Evolutionary conservation across 2,329 filamentous ascomycete genomes (phyloP).

Genomic region (Fusarium solani-melongenae): DNA sequence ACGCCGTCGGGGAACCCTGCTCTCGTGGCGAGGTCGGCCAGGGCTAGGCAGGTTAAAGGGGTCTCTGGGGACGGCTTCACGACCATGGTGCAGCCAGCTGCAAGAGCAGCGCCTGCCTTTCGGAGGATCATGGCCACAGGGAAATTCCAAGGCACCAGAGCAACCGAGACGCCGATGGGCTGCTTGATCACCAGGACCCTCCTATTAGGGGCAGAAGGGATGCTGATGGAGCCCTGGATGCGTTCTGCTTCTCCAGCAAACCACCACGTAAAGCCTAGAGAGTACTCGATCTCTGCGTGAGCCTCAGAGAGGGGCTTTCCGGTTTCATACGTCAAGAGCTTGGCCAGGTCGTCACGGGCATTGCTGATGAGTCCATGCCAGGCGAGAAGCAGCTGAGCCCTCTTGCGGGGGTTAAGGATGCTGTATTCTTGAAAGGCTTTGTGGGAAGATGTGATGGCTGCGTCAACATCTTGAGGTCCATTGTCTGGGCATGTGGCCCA

Average conservation of each 20-base stretch:
- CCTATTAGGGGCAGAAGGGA: slow-evolving; percentile 69
- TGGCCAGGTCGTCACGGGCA: slow-evolving; percentile 49
- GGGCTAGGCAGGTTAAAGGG: slow-evolving; percentile 75
- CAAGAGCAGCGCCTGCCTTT: slow-evolving; percentile 65
- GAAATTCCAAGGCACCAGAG: slow-evolving; percentile 66
- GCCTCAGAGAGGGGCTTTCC: slow-evolving; percentile 67
- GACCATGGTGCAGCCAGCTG: slow-evolving; percentile 81
- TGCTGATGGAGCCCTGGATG: slow-evolving; percentile 66
- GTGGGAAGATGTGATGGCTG: neutral
- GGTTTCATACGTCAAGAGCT: slow-evolving; percentile 58
- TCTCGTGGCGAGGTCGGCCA: slow-evolving; percentile 73
- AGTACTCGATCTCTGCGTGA: slow-evolving; percentile 65
- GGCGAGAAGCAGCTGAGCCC: neutral
- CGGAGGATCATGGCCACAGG: slow-evolving; percentile 63
- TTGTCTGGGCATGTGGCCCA: neutral
- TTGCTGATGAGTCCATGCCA: neutral
- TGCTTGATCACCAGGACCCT: slow-evolving; percentile 76
- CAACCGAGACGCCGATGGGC: slow-evolving; percentile 48
- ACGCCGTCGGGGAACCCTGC: slow-evolving; percentile 82
- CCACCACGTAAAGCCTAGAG: slow-evolving; percentile 65
- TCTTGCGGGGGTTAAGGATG: neutral
- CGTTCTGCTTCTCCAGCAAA: slow-evolving; percentile 60
- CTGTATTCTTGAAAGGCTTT: neutral
- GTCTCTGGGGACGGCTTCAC: slow-evolving; percentile 80
- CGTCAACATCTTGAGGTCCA: neutral